Evolutionary conservation across 2,329 filamentous ascomycete genomes (phyloP).

Genomic region (Fusarium haematococcum): DNA sequence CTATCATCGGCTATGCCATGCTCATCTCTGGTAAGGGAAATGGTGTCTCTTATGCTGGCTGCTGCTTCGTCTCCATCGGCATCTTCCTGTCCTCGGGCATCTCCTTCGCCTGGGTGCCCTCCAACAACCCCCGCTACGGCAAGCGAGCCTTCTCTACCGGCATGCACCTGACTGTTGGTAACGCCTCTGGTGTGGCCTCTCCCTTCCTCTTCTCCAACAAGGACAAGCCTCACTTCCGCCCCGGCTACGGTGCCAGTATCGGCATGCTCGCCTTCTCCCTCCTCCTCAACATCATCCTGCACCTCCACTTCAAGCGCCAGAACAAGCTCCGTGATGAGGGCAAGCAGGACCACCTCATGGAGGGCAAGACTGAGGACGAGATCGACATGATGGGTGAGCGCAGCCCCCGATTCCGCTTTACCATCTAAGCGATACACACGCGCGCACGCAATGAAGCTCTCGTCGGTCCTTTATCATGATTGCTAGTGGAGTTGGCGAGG

Average conservation of each 20-base stretch:
- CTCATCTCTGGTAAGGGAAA: conserved; percentile 66
- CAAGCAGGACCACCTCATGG: conserved; percentile 54
- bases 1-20: conserved; percentile 70
- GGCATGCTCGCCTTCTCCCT: conserved; percentile 56
- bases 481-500: conserved; percentile 1
- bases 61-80: conserved; percentile 68
- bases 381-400: conserved; percentile 57
- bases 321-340: conserved; percentile 53
- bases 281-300: conserved; percentile 43
- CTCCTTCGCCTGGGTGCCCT: conserved; percentile 57
- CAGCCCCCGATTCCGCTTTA: conserved; percentile 49
- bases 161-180: conserved; percentile 71
- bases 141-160: conserved; percentile 73
- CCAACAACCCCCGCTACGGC: conserved; percentile 72
- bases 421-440: conserved; percentile 17
- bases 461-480: not conserved
- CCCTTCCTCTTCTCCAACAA: conserved; percentile 65
- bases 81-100: conserved; percentile 61
- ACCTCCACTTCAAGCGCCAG: conserved; percentile 46
- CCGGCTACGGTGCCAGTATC: conserved; percentile 64
- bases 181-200: conserved; percentile 71
- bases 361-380: conserved; percentile 55
- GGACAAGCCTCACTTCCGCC: conserved; percentile 59
- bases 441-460: not conserved
- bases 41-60: conserved; percentile 71